These are phyloP conservation scores for Globisporangium mamillatum DNA, from an alignment of 352 stramenopile genomes.

Conservation along the genomic window DNA sequence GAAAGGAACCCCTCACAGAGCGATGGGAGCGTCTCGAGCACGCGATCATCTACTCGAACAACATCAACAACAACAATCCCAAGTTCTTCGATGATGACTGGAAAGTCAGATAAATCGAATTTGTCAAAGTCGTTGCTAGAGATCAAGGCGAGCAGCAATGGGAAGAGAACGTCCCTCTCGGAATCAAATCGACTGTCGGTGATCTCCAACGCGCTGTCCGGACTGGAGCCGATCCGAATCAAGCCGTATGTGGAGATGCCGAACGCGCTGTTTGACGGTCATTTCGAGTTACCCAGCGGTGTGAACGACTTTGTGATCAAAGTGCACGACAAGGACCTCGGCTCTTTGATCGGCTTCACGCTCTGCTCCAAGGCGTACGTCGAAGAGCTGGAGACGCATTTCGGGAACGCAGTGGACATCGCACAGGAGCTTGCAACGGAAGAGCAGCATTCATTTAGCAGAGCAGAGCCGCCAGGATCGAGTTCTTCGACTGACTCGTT, in stretches of 20 bases:
- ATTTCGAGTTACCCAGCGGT: conserved; percentile 68
- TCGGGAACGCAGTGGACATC: conserved; percentile 49
- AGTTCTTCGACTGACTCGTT: conserved; percentile 6
- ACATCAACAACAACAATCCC: not conserved
- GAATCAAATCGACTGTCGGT: conserved; percentile 36
- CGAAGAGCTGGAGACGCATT: conserved; percentile 63
- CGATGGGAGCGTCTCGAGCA: conserved; percentile 16
- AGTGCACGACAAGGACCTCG: conserved; percentile 78
- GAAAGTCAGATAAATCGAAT: conserved; percentile 35
- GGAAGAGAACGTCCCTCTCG: conserved; percentile 29
- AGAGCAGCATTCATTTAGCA: conserved; percentile 9
- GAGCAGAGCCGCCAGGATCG: not conserved
- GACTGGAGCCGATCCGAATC: conserved; percentile 42
- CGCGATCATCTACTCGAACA: conserved; percentile 28
- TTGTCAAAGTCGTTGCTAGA: conserved; percentile 47
- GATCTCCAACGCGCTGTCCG: conserved; percentile 25
- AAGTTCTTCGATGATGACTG: not conserved
- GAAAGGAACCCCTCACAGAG: conserved; percentile 24
- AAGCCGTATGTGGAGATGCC: conserved; percentile 55
- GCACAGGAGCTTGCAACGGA: conserved; percentile 35
- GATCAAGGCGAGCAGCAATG: conserved; percentile 31
- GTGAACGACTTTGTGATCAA: conserved; percentile 80
- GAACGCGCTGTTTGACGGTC: conserved; percentile 45
- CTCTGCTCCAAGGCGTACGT: conserved; percentile 74
- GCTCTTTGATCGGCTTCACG: conserved; percentile 79